phyloP scores from a whole-genome alignment of 306 rosid species.

The Alnus glutinosa region DNA sequence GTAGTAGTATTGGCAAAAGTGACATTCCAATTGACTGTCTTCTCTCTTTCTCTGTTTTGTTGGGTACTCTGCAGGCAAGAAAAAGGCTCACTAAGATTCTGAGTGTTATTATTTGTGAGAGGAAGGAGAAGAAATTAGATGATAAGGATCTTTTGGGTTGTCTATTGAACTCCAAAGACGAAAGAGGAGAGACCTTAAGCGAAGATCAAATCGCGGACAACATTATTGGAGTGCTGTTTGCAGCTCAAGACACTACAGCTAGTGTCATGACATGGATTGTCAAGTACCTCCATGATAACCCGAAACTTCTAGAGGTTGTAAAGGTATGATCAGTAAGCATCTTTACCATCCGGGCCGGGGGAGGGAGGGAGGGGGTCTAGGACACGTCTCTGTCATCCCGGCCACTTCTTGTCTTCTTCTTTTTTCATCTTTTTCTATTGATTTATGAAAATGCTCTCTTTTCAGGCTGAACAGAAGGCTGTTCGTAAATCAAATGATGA shows the following conservation, averaged over 20 bases:
- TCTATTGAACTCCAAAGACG: constrained; percentile 59
- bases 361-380: background rate
- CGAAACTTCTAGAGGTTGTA: constrained; percentile 72
- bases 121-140: constrained; percentile 54
- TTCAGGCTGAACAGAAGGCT: constrained; percentile 71
- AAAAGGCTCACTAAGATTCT: constrained; percentile 56
- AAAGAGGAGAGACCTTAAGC: constrained; percentile 48
- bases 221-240: constrained; percentile 87
- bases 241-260: constrained; percentile 96
- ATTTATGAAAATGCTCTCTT: background rate
- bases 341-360: background rate
- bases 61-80: constrained; percentile 58
- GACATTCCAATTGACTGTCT: background rate
- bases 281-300: constrained; percentile 75
- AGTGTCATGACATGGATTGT: constrained; percentile 88
- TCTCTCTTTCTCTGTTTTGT: background rate
- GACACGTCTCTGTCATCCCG: background rate
- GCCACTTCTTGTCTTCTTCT: background rate
- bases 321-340: constrained; percentile 46
- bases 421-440: background rate
- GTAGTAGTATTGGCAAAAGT: background rate
- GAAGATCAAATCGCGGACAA: constrained; percentile 83
- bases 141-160: constrained; percentile 68
- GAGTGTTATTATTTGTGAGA: constrained; percentile 58
- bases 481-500: constrained; percentile 48